These are phyloP conservation scores for Neurospora tetrasperma DNA, from an alignment of 495 filamentous ascomycete species.

Conservation along the genomic window DNA sequence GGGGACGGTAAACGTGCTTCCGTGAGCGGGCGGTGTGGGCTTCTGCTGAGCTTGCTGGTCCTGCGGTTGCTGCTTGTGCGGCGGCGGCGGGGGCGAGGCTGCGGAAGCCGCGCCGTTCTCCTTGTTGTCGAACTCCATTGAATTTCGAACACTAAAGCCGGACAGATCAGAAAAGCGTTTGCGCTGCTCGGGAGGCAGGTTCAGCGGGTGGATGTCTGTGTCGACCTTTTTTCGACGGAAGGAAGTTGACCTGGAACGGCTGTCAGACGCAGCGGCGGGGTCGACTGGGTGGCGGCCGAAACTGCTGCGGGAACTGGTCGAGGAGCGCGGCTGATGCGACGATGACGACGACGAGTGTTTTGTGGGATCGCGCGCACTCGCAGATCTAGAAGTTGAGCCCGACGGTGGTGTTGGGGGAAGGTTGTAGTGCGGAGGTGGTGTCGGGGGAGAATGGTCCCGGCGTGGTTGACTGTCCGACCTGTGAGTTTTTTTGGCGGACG, in stretches of 20 bases:
- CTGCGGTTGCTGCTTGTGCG: slow-evolving; percentile 18
- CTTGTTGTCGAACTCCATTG: slow-evolving; percentile 68
- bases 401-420: neutral
- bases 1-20: slow-evolving; percentile 32
- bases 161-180: slow-evolving; percentile 61
- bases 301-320: slow-evolving; percentile 31
- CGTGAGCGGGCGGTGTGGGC: slow-evolving; percentile 20
- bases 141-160: slow-evolving; percentile 55
- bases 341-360: slow-evolving; percentile 2
- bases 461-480: neutral
- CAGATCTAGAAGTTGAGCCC: neutral
- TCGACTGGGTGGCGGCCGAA: slow-evolving; percentile 32
- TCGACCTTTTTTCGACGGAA: slow-evolving; percentile 45
- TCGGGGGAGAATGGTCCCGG: neutral
- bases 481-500: neutral
- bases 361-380: neutral
- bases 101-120: slow-evolving; percentile 40
- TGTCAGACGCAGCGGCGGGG: slow-evolving; percentile 7
- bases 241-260: slow-evolving; percentile 18
- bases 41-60: slow-evolving; percentile 12
- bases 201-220: slow-evolving; percentile 68
- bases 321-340: slow-evolving; percentile 25
- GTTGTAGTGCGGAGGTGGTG: neutral
- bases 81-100: slow-evolving; percentile 31
- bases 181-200: slow-evolving; percentile 76